Conservation (phyloP, 352 stramenopile species). For the Phytopythium oedochilum region DNA sequence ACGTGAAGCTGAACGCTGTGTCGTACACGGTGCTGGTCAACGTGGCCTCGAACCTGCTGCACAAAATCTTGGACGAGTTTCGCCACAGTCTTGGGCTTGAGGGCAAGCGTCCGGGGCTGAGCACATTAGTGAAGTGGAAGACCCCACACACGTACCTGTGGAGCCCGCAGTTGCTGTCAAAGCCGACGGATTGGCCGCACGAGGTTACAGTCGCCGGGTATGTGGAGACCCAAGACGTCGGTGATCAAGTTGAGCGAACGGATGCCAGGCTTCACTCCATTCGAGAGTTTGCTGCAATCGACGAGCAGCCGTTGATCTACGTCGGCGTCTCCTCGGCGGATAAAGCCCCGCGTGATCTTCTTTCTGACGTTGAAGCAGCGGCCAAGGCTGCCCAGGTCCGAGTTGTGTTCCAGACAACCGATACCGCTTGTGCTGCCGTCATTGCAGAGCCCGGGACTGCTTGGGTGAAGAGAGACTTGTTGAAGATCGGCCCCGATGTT, state of each 20-base stretch:
- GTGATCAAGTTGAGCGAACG: constrained; percentile 10
- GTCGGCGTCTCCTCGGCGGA: constrained; percentile 14
- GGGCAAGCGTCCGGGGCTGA: constrained; percentile 26
- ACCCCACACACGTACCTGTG: constrained; percentile 77
- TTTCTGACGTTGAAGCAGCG: background rate
- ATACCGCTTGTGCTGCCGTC: background rate
- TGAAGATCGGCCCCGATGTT: background rate
- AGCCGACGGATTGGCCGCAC: constrained; percentile 53
- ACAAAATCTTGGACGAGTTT: constrained; percentile 52
- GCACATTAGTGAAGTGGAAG: constrained; percentile 38
- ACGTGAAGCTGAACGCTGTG: constrained; percentile 28
- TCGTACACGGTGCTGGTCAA: constrained; percentile 52
- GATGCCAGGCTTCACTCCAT: constrained; percentile 10
- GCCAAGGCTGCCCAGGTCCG: constrained; percentile 12
- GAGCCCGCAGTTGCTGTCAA: constrained; percentile 48
- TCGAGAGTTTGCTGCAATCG: constrained; percentile 17
- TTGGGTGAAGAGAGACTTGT: constrained; percentile 2
- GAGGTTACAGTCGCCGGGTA: constrained; percentile 58
- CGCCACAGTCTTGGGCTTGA: constrained; percentile 46
- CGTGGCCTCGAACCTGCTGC: constrained; percentile 43
- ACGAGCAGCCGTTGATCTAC: constrained; percentile 31
- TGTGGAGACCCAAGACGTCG: constrained; percentile 28
- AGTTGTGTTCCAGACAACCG: constrained; percentile 42
- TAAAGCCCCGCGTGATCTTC: background rate
- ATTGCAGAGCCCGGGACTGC: constrained; percentile 7